Evolutionary conservation across 306 rosid genomes (phyloP), one percentile per base, ranked within the genome.

Genomic region (Gastrolobium bilobum): DNA sequence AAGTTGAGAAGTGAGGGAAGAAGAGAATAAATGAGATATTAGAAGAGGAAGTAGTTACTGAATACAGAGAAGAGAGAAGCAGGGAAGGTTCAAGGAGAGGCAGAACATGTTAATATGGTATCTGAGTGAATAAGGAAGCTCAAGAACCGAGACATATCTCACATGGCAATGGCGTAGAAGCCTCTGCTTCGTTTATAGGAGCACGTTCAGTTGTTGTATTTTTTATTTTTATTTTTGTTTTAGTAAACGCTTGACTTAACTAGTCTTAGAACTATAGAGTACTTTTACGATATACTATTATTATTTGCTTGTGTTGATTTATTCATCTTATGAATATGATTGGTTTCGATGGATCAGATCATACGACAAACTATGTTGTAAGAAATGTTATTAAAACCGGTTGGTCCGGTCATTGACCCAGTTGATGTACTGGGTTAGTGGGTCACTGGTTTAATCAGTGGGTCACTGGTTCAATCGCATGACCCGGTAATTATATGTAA

Each of bases 91-190:
- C 78, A 51, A 42, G 78, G 71, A 6, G 53, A 60, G 51, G 77
- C 10, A 65, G 51, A 68, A 47, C 80, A 73, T 60, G 84, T 65
- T 81, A 60, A 58, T 62, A 79, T 57, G 10, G 33, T 54, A 68
- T 66, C 70, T 69, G 75, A 67, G 3, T 43, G 3, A 60, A 7
- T 1, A 63, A 42, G 76, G 86, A 86, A 88, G 97, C 93, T 83
- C 93, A 71, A 83, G 38, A 75, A 85, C 79, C 99, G 89, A 94
- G 95, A 71, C 89, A 84, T 58, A 46, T 65, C 78, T 91, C 99
- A 92, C 99, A 93, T 92, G 99, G 96, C 84, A 63, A 62, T 63
- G 43, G 77, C 95, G 89, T 66, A 73, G 61, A 84, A 84, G 10
- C 74, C 91, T 87, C 87, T 73, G 83, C 91, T 75, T 85, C 79